Evolutionary conservation across 1,139 yeast genomes (phyloP).

Genomic region (Spencermartinsiella ligniputridi): DNA sequence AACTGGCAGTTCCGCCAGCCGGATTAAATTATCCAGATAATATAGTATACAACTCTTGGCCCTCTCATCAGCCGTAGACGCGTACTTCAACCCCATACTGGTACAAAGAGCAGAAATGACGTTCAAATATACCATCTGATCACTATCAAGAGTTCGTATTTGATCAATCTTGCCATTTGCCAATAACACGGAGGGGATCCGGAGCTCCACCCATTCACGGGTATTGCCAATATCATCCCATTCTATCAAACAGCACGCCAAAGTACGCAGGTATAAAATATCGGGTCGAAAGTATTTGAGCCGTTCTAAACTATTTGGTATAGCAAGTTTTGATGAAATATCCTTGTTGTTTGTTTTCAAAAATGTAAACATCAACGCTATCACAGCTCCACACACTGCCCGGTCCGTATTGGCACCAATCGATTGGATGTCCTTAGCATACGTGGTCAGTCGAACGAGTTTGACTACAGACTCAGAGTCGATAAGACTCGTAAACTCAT

Average conservation of each 20-base stretch:
- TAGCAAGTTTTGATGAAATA: slow-evolving; percentile 59
- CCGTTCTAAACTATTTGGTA: slow-evolving; percentile 59
- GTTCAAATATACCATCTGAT: slow-evolving; percentile 59
- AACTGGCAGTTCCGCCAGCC: slow-evolving; percentile 44
- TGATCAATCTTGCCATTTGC: slow-evolving; percentile 23
- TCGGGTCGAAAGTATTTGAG: slow-evolving; percentile 81
- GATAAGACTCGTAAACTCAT: slow-evolving; percentile 54
- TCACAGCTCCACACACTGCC: slow-evolving; percentile 74
- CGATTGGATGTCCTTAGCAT: slow-evolving; percentile 67
- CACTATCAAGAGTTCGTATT: slow-evolving; percentile 47
- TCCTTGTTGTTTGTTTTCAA: slow-evolving; percentile 59
- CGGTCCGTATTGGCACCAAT: slow-evolving; percentile 56
- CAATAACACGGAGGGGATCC: slow-evolving; percentile 21
- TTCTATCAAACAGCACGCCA: slow-evolving; percentile 67
- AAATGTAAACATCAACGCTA: slow-evolving; percentile 73
- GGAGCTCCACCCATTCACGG: slow-evolving; percentile 49
- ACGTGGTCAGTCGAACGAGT: slow-evolving; percentile 55
- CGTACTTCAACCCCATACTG: slow-evolving; percentile 70
- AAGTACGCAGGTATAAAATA: slow-evolving; percentile 59
- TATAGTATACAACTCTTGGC: slow-evolving; percentile 59
- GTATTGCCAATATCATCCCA: slow-evolving; percentile 64
- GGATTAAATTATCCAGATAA: slow-evolving; percentile 58
- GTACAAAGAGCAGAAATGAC: slow-evolving; percentile 72
- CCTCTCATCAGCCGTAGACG: slow-evolving; percentile 57
- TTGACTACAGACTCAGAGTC: slow-evolving; percentile 71